Base-by-base conservation (phyloP, 106 monocot genomes). In the Triglochin maritima region DNA sequence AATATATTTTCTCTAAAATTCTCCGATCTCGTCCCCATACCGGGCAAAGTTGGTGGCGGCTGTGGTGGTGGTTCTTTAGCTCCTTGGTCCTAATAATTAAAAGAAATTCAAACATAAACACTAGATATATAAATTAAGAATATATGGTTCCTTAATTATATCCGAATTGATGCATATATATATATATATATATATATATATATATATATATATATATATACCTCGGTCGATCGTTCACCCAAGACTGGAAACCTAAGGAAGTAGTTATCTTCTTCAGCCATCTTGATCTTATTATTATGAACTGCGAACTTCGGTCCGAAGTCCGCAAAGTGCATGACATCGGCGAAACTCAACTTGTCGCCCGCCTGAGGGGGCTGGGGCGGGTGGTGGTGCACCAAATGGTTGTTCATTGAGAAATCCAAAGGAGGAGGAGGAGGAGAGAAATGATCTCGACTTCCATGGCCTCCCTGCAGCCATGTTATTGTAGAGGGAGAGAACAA, bases 261-360 rank as follows among this genome's bases (percentile, higher is more conserved):
- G 57, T 77, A 77, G 47, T 45, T 65, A 44, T 81, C 78, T 9
- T 84, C 81, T 10, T 81, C 84, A 4, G 71, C 60, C 9, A 81
- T 48, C 48, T 74, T 76, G 76, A 63, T 76, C 17, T 29, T 29
- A 29, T 29, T 29, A 29, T 29, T 29, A 29, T 29, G 29, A 0
- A 68, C 59, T 0, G 75, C 72, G 47, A 88, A 76, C 73, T 81
- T 84, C 5, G 88, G 88, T 0, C 86, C 83, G 44, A 86, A 82
- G 70, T 93, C 93, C 2, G 89, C 81, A 65, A 94, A 89, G 47
- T 89, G 89, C 82, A 94, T 84, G 44, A 93, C 88, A 43, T 93
- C 88, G 0, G 86, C 79, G 63, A 89, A 89, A 81, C 79, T 86
- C 11, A 83, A 68, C 65, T 69, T 72, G 82, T 85, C 82, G 15